These are phyloP conservation scores for Fusarium metavorans DNA, from an alignment of 2,329 filamentous ascomycete genomes.

Conservation along the genomic window DNA sequence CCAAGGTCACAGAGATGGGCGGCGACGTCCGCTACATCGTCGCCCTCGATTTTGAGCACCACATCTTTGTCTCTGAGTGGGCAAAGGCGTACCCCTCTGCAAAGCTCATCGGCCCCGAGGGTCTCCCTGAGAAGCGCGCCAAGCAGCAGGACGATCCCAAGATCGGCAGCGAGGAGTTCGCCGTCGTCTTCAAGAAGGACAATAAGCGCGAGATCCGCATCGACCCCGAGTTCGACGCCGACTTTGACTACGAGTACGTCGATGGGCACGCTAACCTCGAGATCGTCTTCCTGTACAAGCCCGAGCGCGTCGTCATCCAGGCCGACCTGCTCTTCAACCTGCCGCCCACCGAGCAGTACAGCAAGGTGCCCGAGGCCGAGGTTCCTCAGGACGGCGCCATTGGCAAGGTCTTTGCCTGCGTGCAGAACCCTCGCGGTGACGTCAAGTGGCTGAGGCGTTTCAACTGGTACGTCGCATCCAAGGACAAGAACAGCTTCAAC, in stretches of 20 bases:
- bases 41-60: conserved; percentile 91
- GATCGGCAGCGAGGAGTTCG: conserved; percentile 68
- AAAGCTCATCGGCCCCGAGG: conserved; percentile 84
- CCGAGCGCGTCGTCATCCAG: conserved; percentile 82
- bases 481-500: conserved; percentile 76
- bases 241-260: conserved; percentile 90
- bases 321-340: conserved; percentile 95
- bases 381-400: conserved; percentile 50
- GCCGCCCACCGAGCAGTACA: conserved; percentile 90
- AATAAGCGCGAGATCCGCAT: conserved; percentile 67
- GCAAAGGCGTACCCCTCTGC: conserved; percentile 81
- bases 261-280: conserved; percentile 86
- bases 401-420: conserved; percentile 58
- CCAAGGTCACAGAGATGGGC: conserved; percentile 72
- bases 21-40: conserved; percentile 85
- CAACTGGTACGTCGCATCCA: conserved; percentile 79
- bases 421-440: conserved; percentile 73
- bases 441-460: conserved; percentile 84
- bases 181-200: conserved; percentile 74
- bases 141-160: conserved; percentile 61
- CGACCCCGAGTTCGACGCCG: conserved; percentile 82
- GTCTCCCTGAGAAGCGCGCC: conserved; percentile 84
- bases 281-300: conserved; percentile 87
- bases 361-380: conserved; percentile 63
- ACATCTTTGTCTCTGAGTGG: conserved; percentile 93